phyloP scores from a whole-genome alignment of 257 asterid species.

The Apocynum venetum region DNA sequence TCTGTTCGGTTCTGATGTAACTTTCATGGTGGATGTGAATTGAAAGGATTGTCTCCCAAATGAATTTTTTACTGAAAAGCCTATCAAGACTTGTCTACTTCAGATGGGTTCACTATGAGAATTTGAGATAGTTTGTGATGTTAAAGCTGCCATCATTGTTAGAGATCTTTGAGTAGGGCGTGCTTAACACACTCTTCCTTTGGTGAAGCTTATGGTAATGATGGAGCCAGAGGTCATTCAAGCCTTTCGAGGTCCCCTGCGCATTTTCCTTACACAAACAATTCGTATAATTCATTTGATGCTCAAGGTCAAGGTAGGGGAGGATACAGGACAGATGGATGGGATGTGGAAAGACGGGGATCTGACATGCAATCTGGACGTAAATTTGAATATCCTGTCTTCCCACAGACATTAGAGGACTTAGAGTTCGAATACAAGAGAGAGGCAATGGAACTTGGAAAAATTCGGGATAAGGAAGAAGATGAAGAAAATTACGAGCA shows the following conservation, averaged over 20 bases:
- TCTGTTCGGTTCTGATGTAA: slow-evolving; percentile 77
- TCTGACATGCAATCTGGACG: slow-evolving; percentile 46
- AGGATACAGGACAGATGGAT: slow-evolving; percentile 57
- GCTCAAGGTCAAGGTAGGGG: slow-evolving; percentile 65
- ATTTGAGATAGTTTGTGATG: slow-evolving; percentile 63
- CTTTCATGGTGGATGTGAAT: slow-evolving; percentile 75
- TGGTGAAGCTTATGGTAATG: slow-evolving; percentile 97
- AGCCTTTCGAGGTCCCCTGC: slow-evolving; percentile 88
- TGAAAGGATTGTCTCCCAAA: slow-evolving; percentile 58
- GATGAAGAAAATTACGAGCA: slow-evolving; percentile 86
- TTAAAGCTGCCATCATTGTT: slow-evolving; percentile 82
- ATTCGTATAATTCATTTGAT: slow-evolving; percentile 54
- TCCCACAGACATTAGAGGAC: slow-evolving; percentile 70
- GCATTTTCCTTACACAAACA: slow-evolving; percentile 42
- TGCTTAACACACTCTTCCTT: slow-evolving; percentile 88
- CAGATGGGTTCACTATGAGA: slow-evolving; percentile 63
- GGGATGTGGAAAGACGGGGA: slow-evolving; percentile 63
- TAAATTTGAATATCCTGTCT: slow-evolving; percentile 47
- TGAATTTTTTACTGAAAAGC: slow-evolving; percentile 54
- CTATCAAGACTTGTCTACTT: slow-evolving; percentile 61
- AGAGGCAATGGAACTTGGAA: slow-evolving; percentile 86
- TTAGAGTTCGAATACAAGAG: slow-evolving; percentile 62
- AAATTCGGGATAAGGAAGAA: slow-evolving; percentile 88
- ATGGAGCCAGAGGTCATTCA: slow-evolving; percentile 81
- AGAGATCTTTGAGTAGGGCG: slow-evolving; percentile 60